A percentile compares a stretch with the other conserved stretches of the same genome.
phyloP scores from a whole-genome alignment of 805 yeast species.

The Ogataea saltuana region DNA sequence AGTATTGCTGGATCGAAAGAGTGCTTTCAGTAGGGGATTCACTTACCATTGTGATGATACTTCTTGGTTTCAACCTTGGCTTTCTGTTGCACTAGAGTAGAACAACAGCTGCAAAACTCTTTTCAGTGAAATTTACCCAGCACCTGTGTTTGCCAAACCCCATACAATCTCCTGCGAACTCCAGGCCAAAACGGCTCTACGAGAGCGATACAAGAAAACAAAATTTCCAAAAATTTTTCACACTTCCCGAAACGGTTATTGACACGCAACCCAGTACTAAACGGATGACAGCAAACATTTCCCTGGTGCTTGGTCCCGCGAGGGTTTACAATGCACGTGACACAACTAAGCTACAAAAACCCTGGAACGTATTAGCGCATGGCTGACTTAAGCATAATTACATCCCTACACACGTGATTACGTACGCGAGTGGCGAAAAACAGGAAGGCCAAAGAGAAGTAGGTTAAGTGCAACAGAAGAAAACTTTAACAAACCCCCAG shows the following conservation, averaged over 20 bases:
- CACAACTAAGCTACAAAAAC: neutral
- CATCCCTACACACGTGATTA: neutral
- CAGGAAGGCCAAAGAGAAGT: neutral
- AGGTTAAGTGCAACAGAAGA: no score
- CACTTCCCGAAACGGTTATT: slow-evolving; percentile 12
- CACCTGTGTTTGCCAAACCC: neutral
- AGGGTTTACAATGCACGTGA: slow-evolving; percentile 14
- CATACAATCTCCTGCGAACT: slow-evolving; percentile 6
- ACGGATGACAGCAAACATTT: slow-evolving; percentile 4
- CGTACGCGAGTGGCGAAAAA: slow-evolving; percentile 12
- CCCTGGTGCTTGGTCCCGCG: slow-evolving; percentile 9
- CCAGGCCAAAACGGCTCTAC: slow-evolving; percentile 2
- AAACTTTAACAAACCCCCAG: no score
- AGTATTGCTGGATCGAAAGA: neutral
- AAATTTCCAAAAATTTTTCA: slow-evolving; percentile 17
- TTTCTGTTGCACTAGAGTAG: neutral
- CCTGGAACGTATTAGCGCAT: slow-evolving; percentile 8
- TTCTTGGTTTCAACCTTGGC: slow-evolving; percentile 4
- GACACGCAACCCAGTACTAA: slow-evolving; percentile 1
- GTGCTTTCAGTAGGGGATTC: neutral
- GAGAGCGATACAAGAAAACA: no score
- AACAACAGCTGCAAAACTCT: no score
- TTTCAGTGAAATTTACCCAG: neutral
- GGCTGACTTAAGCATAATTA: neutral
- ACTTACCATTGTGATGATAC: slow-evolving; percentile 4